phyloP scores from a whole-genome alignment of 805 yeast genomes.

The Clavispora phyllophila region DNA sequence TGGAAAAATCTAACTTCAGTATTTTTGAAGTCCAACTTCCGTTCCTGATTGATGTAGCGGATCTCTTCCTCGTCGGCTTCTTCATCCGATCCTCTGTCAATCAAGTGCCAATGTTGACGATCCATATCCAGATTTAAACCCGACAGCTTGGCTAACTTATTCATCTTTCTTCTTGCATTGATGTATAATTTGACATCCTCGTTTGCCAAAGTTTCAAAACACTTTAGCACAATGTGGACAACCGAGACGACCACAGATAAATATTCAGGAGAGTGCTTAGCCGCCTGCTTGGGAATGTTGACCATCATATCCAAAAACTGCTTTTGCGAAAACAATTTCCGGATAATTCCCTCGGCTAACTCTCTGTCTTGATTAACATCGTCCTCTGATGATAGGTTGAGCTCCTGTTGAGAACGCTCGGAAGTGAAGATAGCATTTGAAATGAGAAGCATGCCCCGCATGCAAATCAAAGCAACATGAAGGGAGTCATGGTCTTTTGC shows the following conservation, averaged over 20 bases:
- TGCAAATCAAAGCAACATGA: constrained; percentile 65
- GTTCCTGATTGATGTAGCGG: constrained; percentile 37
- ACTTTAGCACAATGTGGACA: constrained; percentile 58
- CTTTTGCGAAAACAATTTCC: constrained; percentile 68
- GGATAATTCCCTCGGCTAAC: constrained; percentile 51
- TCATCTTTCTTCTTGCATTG: constrained; percentile 37
- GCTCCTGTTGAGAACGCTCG: constrained; percentile 10
- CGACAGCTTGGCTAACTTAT: constrained; percentile 23
- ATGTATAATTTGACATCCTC: constrained; percentile 49
- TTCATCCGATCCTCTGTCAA: constrained; percentile 20
- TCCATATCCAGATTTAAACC: constrained; percentile 16
- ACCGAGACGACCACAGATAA: constrained; percentile 59
- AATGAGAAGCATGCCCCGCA: constrained; percentile 55
- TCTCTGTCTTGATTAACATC: constrained; percentile 45
- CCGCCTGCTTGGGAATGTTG: constrained; percentile 57
- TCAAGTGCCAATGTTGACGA: constrained; percentile 13
- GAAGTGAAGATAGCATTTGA: constrained; percentile 39
- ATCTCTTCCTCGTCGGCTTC: constrained; percentile 26
- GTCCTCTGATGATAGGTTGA: constrained; percentile 20
- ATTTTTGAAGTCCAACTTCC: constrained; percentile 40
- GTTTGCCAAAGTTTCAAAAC: constrained; percentile 61
- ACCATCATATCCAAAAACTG: constrained; percentile 52
- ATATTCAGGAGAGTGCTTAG: constrained; percentile 58
- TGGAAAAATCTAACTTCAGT: constrained; percentile 47
- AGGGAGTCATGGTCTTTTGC: constrained; percentile 52